phyloP scores from a whole-genome alignment of 257 asterid species.

The Voacanga thouarsii region DNA sequence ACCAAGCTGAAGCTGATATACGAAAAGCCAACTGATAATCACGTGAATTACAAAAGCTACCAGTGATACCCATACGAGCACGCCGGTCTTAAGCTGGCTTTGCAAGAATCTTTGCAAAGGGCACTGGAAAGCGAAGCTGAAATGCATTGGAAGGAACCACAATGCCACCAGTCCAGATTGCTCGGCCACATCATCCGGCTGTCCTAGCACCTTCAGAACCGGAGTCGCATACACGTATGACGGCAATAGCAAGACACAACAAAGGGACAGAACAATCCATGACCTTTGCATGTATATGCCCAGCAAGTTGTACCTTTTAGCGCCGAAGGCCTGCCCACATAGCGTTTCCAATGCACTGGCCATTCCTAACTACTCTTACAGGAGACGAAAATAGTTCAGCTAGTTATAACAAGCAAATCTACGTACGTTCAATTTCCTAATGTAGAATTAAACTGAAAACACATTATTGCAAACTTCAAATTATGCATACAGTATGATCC shows the following conservation, averaged over 20 bases:
- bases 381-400: no score
- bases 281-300: conserved; percentile 71
- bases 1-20: conserved; percentile 41
- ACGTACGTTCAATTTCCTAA: no score
- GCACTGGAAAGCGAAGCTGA: conserved; percentile 51
- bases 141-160: conserved; percentile 59
- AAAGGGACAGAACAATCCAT: conserved; percentile 45
- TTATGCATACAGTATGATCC: background rate
- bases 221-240: conserved; percentile 49
- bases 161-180: conserved; percentile 54
- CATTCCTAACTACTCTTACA: background rate
- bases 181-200: conserved; percentile 65
- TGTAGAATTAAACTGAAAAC: no score
- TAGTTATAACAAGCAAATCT: no score
- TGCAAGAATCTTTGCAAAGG: conserved; percentile 70
- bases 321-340: conserved; percentile 78
- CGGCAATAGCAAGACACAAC: conserved; percentile 46
- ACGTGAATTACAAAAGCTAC: conserved; percentile 42
- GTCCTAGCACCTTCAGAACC: conserved; percentile 51
- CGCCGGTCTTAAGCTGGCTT: conserved; percentile 59
- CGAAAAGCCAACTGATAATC: conserved; percentile 41
- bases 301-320: conserved; percentile 57
- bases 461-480: no score
- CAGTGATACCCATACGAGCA: conserved; percentile 48
- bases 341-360: conserved; percentile 54